A percentile compares a stretch with the other conserved stretches of the same genome.
phyloP scores from a whole-genome alignment of 2,329 filamentous ascomycete species.

The Cercospora canescens region DNA sequence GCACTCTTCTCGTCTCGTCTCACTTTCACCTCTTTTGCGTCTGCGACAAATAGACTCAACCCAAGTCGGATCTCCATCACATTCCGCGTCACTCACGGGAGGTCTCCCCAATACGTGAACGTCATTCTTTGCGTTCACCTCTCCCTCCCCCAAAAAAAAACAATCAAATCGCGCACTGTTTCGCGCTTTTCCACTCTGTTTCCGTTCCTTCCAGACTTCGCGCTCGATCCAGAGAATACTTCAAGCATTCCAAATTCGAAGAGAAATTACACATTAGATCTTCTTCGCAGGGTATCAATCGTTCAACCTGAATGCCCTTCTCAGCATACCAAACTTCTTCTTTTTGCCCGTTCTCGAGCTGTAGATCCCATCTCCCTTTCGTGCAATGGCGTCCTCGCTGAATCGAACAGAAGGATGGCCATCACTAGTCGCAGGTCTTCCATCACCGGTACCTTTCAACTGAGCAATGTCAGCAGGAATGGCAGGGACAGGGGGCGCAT shows the following conservation, averaged over 20 bases:
- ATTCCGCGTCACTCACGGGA: background rate
- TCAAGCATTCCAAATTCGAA: background rate
- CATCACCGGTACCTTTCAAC: conserved; percentile 6
- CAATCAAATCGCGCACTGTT: conserved; percentile 1
- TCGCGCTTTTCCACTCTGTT: background rate
- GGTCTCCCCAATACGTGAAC: background rate
- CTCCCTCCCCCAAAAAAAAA: background rate
- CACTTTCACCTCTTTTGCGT: background rate
- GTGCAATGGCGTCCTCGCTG: conserved; percentile 17
- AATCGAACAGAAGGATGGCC: conserved; percentile 27
- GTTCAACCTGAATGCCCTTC: conserved; percentile 64
- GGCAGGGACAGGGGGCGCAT: conserved; percentile 30
- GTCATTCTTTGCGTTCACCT: background rate
- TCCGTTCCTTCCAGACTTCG: background rate
- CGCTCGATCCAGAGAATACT: background rate
- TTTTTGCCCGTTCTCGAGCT: conserved; percentile 46
- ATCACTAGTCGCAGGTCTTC: conserved; percentile 36
- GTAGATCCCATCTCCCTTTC: conserved; percentile 31
- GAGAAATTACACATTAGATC: background rate
- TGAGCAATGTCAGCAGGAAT: conserved; percentile 20
- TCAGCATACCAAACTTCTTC: conserved; percentile 69
- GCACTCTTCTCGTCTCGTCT: background rate
- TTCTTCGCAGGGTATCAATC: conserved; percentile 39
- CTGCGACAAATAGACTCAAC: background rate
- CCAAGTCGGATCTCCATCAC: background rate